A percentile compares a stretch with the other conserved stretches of the same genome.
These are phyloP conservation scores for Musa itinerans DNA, from an alignment of 176 grass and related monocot species.

Conservation along the genomic window DNA sequence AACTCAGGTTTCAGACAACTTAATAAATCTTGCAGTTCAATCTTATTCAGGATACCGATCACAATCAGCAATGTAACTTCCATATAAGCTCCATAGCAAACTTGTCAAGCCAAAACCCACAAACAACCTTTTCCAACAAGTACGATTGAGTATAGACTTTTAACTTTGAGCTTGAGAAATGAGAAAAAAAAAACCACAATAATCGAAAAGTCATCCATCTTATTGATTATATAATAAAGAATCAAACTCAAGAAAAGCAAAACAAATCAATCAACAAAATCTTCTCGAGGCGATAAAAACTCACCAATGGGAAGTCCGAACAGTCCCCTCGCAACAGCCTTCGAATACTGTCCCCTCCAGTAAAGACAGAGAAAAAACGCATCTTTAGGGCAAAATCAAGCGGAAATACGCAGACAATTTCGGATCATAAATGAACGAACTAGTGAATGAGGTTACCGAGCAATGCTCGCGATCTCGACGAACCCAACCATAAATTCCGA, in stretches of 20 bases:
- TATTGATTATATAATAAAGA: not conserved
- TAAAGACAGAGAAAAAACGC: conserved; percentile 11
- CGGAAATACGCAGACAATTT: not conserved
- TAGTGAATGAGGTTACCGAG: conserved; percentile 34
- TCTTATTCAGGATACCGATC: no score
- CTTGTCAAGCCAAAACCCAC: no score
- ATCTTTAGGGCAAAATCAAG: not conserved
- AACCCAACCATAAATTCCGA: conserved; percentile 56
- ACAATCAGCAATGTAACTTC: no score
- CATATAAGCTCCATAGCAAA: no score
- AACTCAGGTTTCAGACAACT: not conserved
- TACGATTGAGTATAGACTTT: no score
- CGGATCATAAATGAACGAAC: conserved; percentile 6
- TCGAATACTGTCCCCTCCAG: conserved; percentile 41
- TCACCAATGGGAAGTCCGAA: conserved; percentile 56
- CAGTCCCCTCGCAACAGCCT: conserved; percentile 43
- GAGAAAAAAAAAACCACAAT: no score
- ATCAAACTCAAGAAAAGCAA: conserved; percentile 11
- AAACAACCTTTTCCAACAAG: no score
- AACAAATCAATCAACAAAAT: conserved; percentile 1
- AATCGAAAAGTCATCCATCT: no score
- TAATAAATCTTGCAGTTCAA: no score
- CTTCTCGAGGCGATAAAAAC: not conserved
- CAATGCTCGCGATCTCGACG: conserved; percentile 38
- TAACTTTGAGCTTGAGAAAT: no score